Conservation (phyloP, 352 stramenopile genomes). For the Bremia lactucae region DNA sequence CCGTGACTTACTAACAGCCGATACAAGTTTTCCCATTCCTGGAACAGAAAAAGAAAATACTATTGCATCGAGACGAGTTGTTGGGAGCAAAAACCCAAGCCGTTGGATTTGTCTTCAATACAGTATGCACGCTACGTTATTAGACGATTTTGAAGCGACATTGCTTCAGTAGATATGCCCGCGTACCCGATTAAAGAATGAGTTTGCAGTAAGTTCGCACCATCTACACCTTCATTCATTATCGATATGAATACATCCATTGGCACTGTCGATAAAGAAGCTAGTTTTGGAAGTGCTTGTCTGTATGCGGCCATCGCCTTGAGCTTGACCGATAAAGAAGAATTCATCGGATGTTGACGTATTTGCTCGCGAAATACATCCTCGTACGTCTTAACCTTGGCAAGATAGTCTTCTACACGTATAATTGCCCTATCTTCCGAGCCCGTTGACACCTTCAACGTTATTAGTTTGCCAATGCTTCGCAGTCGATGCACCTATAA, state of each 20-base stretch:
- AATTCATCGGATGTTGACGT: conserved; percentile 8
- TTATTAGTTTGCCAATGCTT: conserved; percentile 28
- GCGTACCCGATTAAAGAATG: conserved; percentile 27
- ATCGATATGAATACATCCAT: conserved; percentile 19
- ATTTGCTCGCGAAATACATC: conserved; percentile 20
- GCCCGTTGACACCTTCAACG: conserved; percentile 38
- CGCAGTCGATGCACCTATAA: conserved; percentile 36
- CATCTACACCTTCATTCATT: conserved; percentile 5
- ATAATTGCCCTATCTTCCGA: conserved; percentile 30
- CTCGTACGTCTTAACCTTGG: conserved; percentile 30
- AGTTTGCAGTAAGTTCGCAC: conserved; percentile 5
- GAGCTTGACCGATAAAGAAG: conserved; percentile 20
- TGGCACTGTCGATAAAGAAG: conserved; percentile 20
- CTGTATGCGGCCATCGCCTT: conserved; percentile 29
- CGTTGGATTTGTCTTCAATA: conserved; percentile 25
- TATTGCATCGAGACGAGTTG: conserved; percentile 33
- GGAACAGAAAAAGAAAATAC: conserved; percentile 43
- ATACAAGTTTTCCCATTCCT: conserved; percentile 45
- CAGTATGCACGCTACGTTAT: no score
- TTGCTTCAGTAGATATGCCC: conserved; percentile 2
- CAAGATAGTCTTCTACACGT: conserved; percentile 19
- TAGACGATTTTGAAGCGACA: not conserved
- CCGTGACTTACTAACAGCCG: conserved; percentile 45
- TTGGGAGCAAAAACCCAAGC: conserved; percentile 43
- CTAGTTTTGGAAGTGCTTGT: conserved; percentile 19